Conservation (phyloP, 106 monocot species). For the Triglochin maritima region DNA sequence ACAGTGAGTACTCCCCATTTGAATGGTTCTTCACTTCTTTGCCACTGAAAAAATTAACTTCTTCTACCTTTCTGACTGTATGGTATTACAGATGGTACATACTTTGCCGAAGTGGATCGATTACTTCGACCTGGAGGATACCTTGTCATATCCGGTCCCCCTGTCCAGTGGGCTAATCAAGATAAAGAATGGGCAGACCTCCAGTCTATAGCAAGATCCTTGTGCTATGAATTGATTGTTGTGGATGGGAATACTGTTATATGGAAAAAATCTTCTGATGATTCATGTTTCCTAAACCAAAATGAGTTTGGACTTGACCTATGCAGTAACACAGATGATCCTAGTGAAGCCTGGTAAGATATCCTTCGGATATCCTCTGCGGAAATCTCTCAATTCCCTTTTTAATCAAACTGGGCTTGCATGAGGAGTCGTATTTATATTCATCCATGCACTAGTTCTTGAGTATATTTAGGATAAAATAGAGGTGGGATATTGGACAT, state of each 20-base stretch:
- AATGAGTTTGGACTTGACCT: conserved; percentile 52
- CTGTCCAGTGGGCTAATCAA: conserved; percentile 82
- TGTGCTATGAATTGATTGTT: conserved; percentile 79
- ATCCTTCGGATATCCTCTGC: not conserved
- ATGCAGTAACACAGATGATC: conserved; percentile 55
- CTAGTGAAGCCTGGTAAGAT: conserved; percentile 74
- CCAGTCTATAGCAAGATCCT: conserved; percentile 39
- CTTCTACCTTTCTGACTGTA: not conserved
- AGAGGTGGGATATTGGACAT: no score
- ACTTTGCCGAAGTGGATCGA: conserved; percentile 80
- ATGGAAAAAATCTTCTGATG: conserved; percentile 67
- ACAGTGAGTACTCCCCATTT: conserved; percentile 44
- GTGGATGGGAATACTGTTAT: conserved; percentile 94
- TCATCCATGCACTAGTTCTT: no score
- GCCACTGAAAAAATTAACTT: not conserved
- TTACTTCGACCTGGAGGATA: conserved; percentile 86
- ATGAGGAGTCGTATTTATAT: no score
- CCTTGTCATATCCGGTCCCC: conserved; percentile 94
- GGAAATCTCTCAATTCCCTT: no score
- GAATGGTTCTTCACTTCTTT: not conserved
- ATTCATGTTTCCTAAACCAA: conserved; percentile 44
- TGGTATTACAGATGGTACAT: conserved; percentile 70
- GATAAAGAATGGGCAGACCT: conserved; percentile 95
- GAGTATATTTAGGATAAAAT: no score
- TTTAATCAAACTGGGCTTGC: no score